Base-by-base conservation (phyloP, 2,329 filamentous ascomycete species). In the Curvularia eragrostidis region DNA sequence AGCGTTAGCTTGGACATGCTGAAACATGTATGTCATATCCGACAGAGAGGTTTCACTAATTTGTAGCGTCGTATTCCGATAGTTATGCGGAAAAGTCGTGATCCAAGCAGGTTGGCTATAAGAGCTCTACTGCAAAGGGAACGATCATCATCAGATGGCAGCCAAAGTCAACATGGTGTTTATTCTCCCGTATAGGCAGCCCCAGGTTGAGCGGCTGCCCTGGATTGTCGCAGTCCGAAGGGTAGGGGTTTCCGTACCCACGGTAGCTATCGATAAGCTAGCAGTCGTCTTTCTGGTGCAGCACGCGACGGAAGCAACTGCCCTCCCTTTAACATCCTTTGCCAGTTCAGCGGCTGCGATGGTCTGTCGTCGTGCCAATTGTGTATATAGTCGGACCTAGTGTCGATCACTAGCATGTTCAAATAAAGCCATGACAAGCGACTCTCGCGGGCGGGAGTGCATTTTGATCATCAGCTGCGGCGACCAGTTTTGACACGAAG, bases 181-280 rank as follows among this genome's bases (percentile, higher is more conserved):
- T 15, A 2, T n/a, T 10, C 19, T 32, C 41, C 30, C 28, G 15
- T 15, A 51, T 19, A 41, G 24, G 13, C 19, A 26, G 12, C 10
- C 23, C 51, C 15, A 34, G 19, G 18, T 8, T 46, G 28, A 21
- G 43, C 34, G 18, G 39, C 34, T 30, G 44, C 32, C 56, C 52
- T 41, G 4, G 44, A 51, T 51, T 42, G 18, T 55, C 44, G 41
- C 50, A 18, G 49, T 53, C 49, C 41, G 41, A 47, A 39, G 46
- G 19, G 42, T 32, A 41, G 49, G 46, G 47, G 26, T 19, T 50
- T 53, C 54, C 54, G 47, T 30, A 52, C 34, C 41, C 42, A 39
- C 42, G 48, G 6, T 49, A 30, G 47, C 36, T 62, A 64, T 62
- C 59, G 59, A 64, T 61, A 62, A 59, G 59, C 48, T 42, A 48